Percentiles rank a stretch among this genome's conserved stretches.
phyloP scores from a whole-genome alignment of 2,329 filamentous ascomycete genomes.

The Stemphylium vesicarium region DNA sequence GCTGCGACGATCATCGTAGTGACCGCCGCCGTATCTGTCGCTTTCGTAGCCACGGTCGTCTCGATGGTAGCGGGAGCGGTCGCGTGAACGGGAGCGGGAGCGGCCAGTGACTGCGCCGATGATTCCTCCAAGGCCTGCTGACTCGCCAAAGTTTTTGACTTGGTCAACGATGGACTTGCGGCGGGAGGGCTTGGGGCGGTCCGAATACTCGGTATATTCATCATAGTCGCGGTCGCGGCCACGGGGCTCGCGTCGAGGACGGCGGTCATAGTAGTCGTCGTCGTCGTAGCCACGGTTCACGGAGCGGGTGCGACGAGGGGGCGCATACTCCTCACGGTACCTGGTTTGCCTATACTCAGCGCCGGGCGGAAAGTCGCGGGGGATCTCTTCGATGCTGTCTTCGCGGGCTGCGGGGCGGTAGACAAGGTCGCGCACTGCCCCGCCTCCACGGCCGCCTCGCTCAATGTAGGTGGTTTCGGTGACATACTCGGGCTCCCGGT shows the following conservation, averaged over 20 bases:
- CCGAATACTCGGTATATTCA: constrained; percentile 54
- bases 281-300: constrained; percentile 66
- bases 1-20: constrained; percentile 40
- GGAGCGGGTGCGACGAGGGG: constrained; percentile 68
- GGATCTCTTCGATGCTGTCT: constrained; percentile 84
- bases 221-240: constrained; percentile 56
- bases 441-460: constrained; percentile 54
- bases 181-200: constrained; percentile 53
- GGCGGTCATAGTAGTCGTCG: constrained; percentile 48
- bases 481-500: constrained; percentile 58
- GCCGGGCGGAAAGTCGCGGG: constrained; percentile 80
- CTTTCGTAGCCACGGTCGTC: constrained; percentile 59
- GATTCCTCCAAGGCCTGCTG: constrained; percentile 63
- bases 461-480: constrained; percentile 59
- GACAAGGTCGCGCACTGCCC: constrained; percentile 56
- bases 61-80: constrained; percentile 23
- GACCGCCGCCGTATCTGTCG: constrained; percentile 35
- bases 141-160: constrained; percentile 61
- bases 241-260: constrained; percentile 48
- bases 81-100: constrained; percentile 65
- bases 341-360: constrained; percentile 54
- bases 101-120: constrained; percentile 59
- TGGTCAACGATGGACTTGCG: constrained; percentile 65
- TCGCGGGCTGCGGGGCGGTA: constrained; percentile 63
- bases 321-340: constrained; percentile 57